phyloP scores from a whole-genome alignment of 495 filamentous ascomycete species.

The Penicillium arizonense region DNA sequence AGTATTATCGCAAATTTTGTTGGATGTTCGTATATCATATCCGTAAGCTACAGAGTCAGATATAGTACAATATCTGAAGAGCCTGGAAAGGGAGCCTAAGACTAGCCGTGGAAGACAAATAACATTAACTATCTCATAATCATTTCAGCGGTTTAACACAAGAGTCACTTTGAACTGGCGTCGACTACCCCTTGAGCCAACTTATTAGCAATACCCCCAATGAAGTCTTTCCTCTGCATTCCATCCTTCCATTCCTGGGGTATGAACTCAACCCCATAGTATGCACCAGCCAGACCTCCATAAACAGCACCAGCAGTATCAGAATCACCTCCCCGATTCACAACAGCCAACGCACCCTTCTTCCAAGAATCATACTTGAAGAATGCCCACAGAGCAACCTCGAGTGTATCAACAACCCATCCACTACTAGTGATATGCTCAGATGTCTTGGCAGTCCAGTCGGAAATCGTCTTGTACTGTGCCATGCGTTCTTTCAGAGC shows the following conservation, averaged over 20 bases:
- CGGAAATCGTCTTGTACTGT: constrained; percentile 10
- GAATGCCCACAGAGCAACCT: constrained; percentile 48
- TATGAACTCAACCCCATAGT: constrained; percentile 39
- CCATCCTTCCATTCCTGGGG: constrained; percentile 32
- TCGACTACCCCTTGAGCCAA: constrained; percentile 5
- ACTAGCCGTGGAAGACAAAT: too few species aligned
- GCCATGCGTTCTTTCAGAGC: constrained; percentile 21
- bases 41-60: too few species aligned
- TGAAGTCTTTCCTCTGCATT: constrained; percentile 25
- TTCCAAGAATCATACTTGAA: constrained; percentile 39
- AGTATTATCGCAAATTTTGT: too few species aligned
- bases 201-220: constrained; percentile 36
- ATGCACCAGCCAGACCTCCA: constrained; percentile 46
- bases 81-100: too few species aligned
- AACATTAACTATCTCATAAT: too few species aligned
- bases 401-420: constrained; percentile 47
- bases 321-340: constrained; percentile 49
- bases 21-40: too few species aligned
- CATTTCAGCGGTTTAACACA: too few species aligned
- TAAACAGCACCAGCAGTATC: constrained; percentile 52
- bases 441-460: constrained; percentile 16
- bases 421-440: constrained; percentile 34
- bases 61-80: too few species aligned
- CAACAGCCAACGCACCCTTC: constrained; percentile 41
- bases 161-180: too few species aligned